phyloP scores from a whole-genome alignment of 2,329 filamentous ascomycete genomes.

The Stachybotrys chlorohalonatus region DNA sequence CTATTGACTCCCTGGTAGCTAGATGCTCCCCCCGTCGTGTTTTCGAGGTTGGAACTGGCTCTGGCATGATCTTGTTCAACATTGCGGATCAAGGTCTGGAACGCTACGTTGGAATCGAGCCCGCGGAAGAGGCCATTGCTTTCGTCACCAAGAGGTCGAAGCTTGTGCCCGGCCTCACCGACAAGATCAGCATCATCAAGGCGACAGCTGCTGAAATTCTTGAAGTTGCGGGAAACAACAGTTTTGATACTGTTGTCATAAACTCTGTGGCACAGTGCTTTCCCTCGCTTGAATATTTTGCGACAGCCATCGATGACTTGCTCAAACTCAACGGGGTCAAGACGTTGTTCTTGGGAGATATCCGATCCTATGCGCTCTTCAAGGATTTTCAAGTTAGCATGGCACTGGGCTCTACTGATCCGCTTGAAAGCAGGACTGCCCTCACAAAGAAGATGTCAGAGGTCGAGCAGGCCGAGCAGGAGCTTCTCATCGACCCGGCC shows the following conservation, averaged over 20 bases:
- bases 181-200: not conserved
- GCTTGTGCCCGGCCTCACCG: not conserved
- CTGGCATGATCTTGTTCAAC: conserved; percentile 11
- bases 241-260: conserved; percentile 1
- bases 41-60: conserved; percentile 8
- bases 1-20: not conserved
- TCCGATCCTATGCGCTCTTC: conserved; percentile 8
- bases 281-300: conserved; percentile 6
- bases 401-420: not conserved
- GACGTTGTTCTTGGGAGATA: conserved; percentile 10
- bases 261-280: conserved; percentile 12
- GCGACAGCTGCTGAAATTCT: not conserved
- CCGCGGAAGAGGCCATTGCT: conserved; percentile 1
- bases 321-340: conserved; percentile 1
- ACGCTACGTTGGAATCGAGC: conserved; percentile 3
- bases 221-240: not conserved
- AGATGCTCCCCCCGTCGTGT: not conserved
- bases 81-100: not conserved
- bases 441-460: conserved; percentile 6
- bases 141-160: conserved; percentile 2
- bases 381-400: conserved; percentile 5
- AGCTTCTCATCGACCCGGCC: conserved; percentile 12
- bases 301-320: conserved; percentile 2
- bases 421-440: conserved; percentile 1
- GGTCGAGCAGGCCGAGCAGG: conserved; percentile 7